These are phyloP conservation scores for Globisporangium paroecandrum DNA, from an alignment of 352 stramenopile species.

Conservation along the genomic window DNA sequence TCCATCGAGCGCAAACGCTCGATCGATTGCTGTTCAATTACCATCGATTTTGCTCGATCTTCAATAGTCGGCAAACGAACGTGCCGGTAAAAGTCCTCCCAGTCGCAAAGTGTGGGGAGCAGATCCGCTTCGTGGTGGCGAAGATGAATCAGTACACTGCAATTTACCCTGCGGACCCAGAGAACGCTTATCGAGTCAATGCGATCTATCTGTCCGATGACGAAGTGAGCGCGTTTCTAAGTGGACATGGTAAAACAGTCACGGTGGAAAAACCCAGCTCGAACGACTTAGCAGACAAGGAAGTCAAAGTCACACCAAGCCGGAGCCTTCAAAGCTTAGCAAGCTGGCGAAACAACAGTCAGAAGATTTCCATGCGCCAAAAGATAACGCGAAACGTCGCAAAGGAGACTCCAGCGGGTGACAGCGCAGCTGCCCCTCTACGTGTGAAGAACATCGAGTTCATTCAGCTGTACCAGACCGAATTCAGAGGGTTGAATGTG, in stretches of 20 bases:
- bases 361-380: constrained; percentile 23
- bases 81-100: constrained; percentile 42
- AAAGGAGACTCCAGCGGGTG: neutral
- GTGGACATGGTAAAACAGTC: constrained; percentile 3
- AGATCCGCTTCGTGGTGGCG: constrained; percentile 47
- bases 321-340: constrained; percentile 10
- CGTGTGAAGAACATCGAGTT: constrained; percentile 16
- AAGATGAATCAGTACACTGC: constrained; percentile 55
- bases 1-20: constrained; percentile 53
- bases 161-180: constrained; percentile 34
- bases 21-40: constrained; percentile 67
- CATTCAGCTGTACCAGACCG: constrained; percentile 37
- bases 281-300: neutral
- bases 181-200: constrained; percentile 35
- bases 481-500: constrained; percentile 43
- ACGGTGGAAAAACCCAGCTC: neutral
- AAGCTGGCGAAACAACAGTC: constrained; percentile 23
- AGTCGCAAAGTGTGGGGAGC: constrained; percentile 51
- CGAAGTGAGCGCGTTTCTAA: constrained; percentile 32
- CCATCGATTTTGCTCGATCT: constrained; percentile 68
- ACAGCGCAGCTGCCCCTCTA: neutral
- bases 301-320: neutral
- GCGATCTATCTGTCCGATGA: constrained; percentile 57
- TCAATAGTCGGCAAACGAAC: constrained; percentile 51
- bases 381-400: constrained; percentile 8